Conservation (phyloP, 1,284 basidiomycete species). For the Boletus hoseneyae region DNA sequence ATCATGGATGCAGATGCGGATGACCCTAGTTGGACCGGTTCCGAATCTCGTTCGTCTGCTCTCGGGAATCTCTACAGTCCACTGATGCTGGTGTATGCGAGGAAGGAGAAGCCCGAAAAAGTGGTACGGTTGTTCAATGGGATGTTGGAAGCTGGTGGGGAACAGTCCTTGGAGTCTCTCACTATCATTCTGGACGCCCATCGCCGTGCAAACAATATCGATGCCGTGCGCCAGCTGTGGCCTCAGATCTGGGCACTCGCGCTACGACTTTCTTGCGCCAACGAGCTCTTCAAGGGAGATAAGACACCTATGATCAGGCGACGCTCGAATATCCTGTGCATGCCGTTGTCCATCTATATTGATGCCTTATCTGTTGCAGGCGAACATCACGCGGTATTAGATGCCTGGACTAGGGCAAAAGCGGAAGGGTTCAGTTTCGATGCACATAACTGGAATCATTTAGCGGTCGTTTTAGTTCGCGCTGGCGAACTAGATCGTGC, state of each 20-base stretch:
- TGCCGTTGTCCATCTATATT: constrained; percentile 85
- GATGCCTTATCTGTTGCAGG: constrained; percentile 71
- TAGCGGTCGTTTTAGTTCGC: constrained; percentile 72
- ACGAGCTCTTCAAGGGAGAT: constrained; percentile 32
- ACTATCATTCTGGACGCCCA: constrained; percentile 76
- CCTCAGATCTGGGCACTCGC: constrained; percentile 61
- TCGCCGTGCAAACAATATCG: constrained; percentile 56
- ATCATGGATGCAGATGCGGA: constrained; percentile 40
- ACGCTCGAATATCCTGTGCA: constrained; percentile 60
- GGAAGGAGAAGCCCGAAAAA: constrained; percentile 45
- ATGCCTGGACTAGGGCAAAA: constrained; percentile 67
- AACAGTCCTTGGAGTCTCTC: constrained; percentile 59
- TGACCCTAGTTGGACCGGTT: constrained; percentile 39
- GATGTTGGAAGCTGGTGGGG: constrained; percentile 53
- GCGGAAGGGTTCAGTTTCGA: constrained; percentile 80
- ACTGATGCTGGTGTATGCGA: constrained; percentile 58
- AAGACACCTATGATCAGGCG: constrained; percentile 24
- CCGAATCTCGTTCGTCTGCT: constrained; percentile 40
- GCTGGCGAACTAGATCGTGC: constrained; percentile 80
- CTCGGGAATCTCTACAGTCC: constrained; percentile 62
- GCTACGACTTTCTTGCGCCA: constrained; percentile 37
- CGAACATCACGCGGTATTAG: constrained; percentile 59
- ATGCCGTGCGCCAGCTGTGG: constrained; percentile 67
- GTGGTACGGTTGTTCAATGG: constrained; percentile 59
- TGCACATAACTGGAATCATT: constrained; percentile 91